These are phyloP conservation scores for Suhomyces bokatorum DNA, from an alignment of 1,139 yeast species.

Conservation along the genomic window DNA sequence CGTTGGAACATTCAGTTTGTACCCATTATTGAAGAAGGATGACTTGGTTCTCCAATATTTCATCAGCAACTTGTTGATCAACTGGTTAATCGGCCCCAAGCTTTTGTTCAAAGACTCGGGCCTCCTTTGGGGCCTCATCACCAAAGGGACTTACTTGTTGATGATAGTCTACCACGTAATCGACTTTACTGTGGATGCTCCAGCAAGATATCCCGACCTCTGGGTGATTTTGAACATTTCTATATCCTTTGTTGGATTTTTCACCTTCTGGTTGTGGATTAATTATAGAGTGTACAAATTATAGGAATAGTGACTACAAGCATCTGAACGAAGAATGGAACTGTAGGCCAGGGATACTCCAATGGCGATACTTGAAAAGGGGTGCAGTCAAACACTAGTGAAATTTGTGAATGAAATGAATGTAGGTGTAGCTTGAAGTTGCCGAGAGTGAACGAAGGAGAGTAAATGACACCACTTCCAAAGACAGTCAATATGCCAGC, in stretches of 20 bases:
- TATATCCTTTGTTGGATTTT: slow-evolving; percentile 74
- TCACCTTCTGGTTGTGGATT: slow-evolving; percentile 77
- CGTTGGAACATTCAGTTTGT: slow-evolving; percentile 79
- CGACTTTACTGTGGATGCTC: slow-evolving; percentile 56
- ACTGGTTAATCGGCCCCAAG: slow-evolving; percentile 76
- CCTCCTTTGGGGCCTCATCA: slow-evolving; percentile 56
- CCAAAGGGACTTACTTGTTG: slow-evolving; percentile 58
- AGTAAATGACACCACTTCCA: no score
- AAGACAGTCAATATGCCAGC: no score
- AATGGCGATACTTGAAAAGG: no score
- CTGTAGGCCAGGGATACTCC: no score
- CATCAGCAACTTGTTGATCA: slow-evolving; percentile 61
- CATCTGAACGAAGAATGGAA: no score
- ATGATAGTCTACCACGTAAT: slow-evolving; percentile 53
- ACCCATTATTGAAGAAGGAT: slow-evolving; percentile 83
- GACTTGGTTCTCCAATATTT: slow-evolving; percentile 70
- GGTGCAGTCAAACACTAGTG: no score
- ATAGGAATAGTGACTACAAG: not conserved
- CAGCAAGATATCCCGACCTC: slow-evolving; percentile 70
- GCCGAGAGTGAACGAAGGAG: no score
- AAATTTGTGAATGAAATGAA: no score
- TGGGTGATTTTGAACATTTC: slow-evolving; percentile 79
- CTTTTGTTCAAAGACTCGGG: slow-evolving; percentile 30
- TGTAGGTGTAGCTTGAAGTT: no score
- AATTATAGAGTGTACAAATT: slow-evolving; percentile 14